A percentile compares a stretch with the other conserved stretches of the same genome.
Conservation (phyloP, 805 yeast genomes). For the Yamadazyma nakazawae region DNA sequence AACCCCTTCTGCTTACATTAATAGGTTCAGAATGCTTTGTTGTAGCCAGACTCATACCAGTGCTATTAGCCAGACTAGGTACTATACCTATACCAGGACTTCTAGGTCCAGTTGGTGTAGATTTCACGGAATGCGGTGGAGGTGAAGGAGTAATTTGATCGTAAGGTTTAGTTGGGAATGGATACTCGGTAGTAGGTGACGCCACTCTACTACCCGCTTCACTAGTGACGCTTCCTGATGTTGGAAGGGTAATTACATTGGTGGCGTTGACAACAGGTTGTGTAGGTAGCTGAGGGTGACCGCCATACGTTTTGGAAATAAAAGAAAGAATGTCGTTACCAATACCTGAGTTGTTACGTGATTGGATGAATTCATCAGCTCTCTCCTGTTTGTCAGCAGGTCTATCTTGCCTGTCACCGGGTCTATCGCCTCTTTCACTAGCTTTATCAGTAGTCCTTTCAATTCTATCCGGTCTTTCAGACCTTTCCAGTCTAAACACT, state of each 20-base stretch:
- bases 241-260: slow-evolving; percentile 1
- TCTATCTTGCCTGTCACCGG: too few relatives aligned
- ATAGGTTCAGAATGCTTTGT: slow-evolving; percentile 14
- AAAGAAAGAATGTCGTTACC: slow-evolving; percentile 12
- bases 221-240: background rate
- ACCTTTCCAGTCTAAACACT: background rate
- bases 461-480: background rate
- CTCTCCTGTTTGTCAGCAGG: background rate
- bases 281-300: slow-evolving; percentile 6
- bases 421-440: background rate
- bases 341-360: slow-evolving; percentile 12
- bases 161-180: background rate
- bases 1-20: slow-evolving; percentile 15
- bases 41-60: background rate
- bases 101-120: background rate
- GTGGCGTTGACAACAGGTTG: slow-evolving; percentile 5
- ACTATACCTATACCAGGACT: background rate
- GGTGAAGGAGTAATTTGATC: slow-evolving; percentile 18
- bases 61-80: background rate
- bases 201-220: slow-evolving; percentile 12
- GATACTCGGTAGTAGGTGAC: slow-evolving; percentile 9
- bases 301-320: slow-evolving; percentile 9
- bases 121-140: slow-evolving; percentile 10
- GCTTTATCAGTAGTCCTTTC: too few relatives aligned
- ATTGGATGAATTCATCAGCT: background rate